Percentiles rank a stretch among this genome's conserved stretches.
Conservation (phyloP, 2,329 filamentous ascomycete genomes). For the Fusarium hainanense region DNA sequence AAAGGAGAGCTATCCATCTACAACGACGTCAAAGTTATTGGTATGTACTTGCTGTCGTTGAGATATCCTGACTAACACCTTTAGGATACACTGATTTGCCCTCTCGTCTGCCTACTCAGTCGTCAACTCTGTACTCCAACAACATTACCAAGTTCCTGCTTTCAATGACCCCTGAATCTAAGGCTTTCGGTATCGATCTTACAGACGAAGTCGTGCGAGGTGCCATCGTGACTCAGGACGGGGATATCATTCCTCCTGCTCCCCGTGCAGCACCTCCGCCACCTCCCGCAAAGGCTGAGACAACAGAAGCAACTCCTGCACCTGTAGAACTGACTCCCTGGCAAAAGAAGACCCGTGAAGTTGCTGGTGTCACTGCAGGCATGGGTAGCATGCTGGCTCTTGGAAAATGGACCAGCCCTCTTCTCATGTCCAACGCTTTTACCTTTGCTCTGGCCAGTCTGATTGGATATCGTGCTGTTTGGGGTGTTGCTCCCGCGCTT, state of each 20-base stretch:
- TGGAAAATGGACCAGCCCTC: constrained; percentile 81
- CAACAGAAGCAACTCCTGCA: constrained; percentile 61
- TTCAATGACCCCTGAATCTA: constrained; percentile 81
- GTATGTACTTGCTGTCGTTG: constrained; percentile 55
- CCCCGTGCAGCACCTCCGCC: constrained; percentile 73
- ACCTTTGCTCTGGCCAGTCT: constrained; percentile 86
- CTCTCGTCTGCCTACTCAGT: constrained; percentile 86
- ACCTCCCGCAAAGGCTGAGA: constrained; percentile 57
- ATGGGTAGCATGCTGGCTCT: constrained; percentile 81
- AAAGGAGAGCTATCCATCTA: constrained; percentile 76
- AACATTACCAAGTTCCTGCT: constrained; percentile 91
- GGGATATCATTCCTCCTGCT: constrained; percentile 79
- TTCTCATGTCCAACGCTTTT: constrained; percentile 91
- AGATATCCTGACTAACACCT: constrained; percentile 38
- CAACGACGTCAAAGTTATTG: constrained; percentile 86
- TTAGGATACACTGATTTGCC: constrained; percentile 86
- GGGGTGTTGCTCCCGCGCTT: constrained; percentile 84
- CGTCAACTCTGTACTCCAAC: constrained; percentile 91
- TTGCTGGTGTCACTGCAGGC: constrained; percentile 77
- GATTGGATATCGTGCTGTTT: constrained; percentile 88
- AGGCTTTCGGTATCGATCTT: constrained; percentile 82
- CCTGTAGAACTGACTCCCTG: constrained; percentile 80
- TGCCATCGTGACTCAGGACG: constrained; percentile 83
- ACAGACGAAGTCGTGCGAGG: constrained; percentile 87
- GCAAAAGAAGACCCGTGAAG: constrained; percentile 82